Base-by-base conservation (phyloP, 495 filamentous ascomycete genomes). In the Peziza echinospora region DNA sequence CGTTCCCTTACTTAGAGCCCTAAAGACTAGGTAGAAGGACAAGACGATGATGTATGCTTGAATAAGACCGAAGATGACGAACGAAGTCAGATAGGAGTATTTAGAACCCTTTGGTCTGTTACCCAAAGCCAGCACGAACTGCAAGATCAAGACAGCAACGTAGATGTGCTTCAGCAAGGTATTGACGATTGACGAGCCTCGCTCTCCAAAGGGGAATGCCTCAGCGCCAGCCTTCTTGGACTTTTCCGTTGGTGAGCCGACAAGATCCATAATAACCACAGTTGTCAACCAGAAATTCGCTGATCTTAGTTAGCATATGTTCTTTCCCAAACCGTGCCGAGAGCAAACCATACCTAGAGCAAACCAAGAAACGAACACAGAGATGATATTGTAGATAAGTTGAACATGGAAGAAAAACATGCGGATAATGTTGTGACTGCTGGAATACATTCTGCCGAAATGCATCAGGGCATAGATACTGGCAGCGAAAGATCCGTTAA, bases 101-200 rank as follows among this genome's bases (percentile, higher is more conserved):
- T 78, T 78, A 43, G 89, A 93, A 56, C 82, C 91, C 66, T 99
- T 99, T 2, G 91, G 91, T 51, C 91, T 70, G 62, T 96, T 99
- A 55, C 91, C 91, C 47, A 99, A 75, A 5, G 91, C 91, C 25
- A 99, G 73, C 51, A 99, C 86, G 66, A 99, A 96, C 65, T 99
- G 91, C 21, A 94, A 67, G 21, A 92, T 68, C 51, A 96, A 63
- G 65, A 91, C 87, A 47, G 72, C 86, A 30, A 99, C 71, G 61
- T 99, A 99, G 28, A 84, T 57, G 58, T 93, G 94, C 64, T 93
- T 79, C 44, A 99, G 66, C 23, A 93, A 68, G 13, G 81, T 84
- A 68, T 99, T 99, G 66, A 99, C 59, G 55, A 92, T 77, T 10
- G 86, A 84, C 7, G 86, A 89, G 13, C 75, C 89, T 0, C 51